Conservation (phyloP, 2,329 filamentous ascomycete genomes). For the Pseudocercospora fuligena region DNA sequence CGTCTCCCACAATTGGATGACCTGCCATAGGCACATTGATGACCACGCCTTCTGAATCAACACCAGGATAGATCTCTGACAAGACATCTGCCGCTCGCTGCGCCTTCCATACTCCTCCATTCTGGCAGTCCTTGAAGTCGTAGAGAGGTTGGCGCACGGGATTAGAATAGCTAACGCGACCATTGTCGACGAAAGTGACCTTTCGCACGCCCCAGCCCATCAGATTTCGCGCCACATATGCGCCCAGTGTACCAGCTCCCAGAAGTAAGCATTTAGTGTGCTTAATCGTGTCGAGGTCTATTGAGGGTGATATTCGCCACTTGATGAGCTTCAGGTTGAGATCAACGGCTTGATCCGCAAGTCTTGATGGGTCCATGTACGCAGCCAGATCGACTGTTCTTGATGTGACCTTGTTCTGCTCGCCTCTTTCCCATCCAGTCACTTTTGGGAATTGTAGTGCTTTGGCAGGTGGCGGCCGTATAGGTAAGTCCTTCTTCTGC, state of each 20-base stretch:
- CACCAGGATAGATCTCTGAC: constrained; percentile 85
- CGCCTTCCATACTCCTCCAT: constrained; percentile 85
- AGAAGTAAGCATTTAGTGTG: constrained; percentile 87
- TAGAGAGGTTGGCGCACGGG: constrained; percentile 94
- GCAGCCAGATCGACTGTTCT: constrained; percentile 82
- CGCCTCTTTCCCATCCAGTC: constrained; percentile 92
- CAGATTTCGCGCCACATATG: constrained; percentile 88
- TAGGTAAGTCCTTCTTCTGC: constrained; percentile 19
- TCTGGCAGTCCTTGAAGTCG: constrained; percentile 83
- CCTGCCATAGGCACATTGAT: constrained; percentile 95
- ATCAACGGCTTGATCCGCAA: constrained; percentile 94
- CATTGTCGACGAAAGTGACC: constrained; percentile 95
- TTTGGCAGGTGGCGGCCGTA: constrained; percentile 45
- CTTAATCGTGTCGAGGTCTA: constrained; percentile 88
- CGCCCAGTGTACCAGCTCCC: constrained; percentile 89
- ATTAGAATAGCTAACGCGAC: constrained; percentile 91
- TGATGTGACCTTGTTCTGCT: constrained; percentile 75
- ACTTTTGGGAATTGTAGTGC: constrained; percentile 68
- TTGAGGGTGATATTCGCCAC: constrained; percentile 89
- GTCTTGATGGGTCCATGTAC: constrained; percentile 86
- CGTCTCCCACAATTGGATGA: constrained; percentile 76
- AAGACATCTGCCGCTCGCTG: constrained; percentile 78
- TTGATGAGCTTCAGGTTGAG: constrained; percentile 98
- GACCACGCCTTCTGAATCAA: constrained; percentile 78
- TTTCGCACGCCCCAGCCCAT: constrained; percentile 96